A percentile compares a stretch with the other conserved stretches of the same genome.
Evolutionary conservation across 441 rosid species (phyloP).

Genomic region (Breynia disticha): DNA sequence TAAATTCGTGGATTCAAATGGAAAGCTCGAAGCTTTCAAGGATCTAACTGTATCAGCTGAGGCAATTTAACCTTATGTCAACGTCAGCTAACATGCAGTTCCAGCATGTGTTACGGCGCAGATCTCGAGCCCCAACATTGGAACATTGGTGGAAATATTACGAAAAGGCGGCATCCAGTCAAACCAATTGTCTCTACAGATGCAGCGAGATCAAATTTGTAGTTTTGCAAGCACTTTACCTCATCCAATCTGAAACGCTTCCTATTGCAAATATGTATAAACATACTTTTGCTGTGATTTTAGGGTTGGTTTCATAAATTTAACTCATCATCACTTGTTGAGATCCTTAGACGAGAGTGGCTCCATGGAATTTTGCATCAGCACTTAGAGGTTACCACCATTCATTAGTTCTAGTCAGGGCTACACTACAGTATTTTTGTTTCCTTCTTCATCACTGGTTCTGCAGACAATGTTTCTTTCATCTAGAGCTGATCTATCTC

Average conservation of each 20-base stretch:
- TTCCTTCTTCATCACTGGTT: not conserved
- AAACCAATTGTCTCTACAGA: conserved; percentile 3
- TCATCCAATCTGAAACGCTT: conserved; percentile 23
- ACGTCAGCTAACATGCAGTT: too few species aligned
- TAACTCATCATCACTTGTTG: conserved; percentile 19
- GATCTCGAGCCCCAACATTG: too few species aligned
- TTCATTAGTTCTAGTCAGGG: conserved; percentile 7
- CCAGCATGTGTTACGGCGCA: too few species aligned
- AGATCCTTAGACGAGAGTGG: conserved; percentile 20
- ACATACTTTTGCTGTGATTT: conserved; percentile 18
- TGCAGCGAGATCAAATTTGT: conserved; percentile 12
- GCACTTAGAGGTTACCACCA: conserved; percentile 8
- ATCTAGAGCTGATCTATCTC: conserved; percentile 20
- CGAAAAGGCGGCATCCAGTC: not conserved
- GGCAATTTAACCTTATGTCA: not conserved
- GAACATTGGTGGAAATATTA: too few species aligned
- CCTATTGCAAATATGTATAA: conserved; percentile 52
- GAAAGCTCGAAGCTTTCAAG: conserved; percentile 65
- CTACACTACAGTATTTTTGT: conserved; percentile 20
- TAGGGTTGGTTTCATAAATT: conserved; percentile 17
- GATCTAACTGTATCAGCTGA: conserved; percentile 42
- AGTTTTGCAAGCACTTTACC: conserved; percentile 7
- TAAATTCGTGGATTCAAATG: conserved; percentile 44
- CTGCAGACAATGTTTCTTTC: conserved; percentile 14
- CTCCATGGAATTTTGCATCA: conserved; percentile 18